Conservation (phyloP, 768 basidiomycete genomes). For the Leccinum variicolor region DNA sequence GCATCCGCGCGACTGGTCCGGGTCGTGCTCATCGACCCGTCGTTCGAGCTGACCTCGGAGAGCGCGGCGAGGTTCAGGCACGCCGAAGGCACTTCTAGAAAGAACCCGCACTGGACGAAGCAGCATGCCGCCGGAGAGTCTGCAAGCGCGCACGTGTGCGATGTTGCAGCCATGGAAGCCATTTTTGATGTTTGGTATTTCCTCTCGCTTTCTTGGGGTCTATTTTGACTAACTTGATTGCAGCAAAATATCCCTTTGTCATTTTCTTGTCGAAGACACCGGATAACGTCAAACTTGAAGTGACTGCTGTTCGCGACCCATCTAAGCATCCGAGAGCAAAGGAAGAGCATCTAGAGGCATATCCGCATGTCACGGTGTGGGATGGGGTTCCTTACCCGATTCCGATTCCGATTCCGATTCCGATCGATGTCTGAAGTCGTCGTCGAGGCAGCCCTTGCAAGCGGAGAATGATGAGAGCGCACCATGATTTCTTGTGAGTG, state of each 20-base stretch:
- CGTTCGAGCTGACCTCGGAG: neutral
- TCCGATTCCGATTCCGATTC: no score
- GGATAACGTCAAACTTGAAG: slow-evolving; percentile 4
- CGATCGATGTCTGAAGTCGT: slow-evolving; percentile 9
- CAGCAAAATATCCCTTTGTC: slow-evolving; percentile 23
- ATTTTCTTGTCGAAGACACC: slow-evolving; percentile 1
- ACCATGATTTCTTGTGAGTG: neutral
- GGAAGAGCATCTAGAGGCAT: neutral
- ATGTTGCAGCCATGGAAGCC: slow-evolving; percentile 2
- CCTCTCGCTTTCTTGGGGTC: neutral
- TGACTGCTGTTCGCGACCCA: slow-evolving; percentile 15
- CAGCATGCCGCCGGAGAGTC: slow-evolving; percentile 3
- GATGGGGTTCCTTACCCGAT: slow-evolving; percentile 12
- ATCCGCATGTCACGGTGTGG: slow-evolving; percentile 1
- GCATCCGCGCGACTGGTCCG: slow-evolving; percentile 2
- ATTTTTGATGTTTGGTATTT: slow-evolving; percentile 11
- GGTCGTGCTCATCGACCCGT: slow-evolving; percentile 19
- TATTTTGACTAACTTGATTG: no score
- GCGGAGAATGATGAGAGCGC: neutral
- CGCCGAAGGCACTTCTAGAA: neutral
- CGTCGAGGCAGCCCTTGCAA: neutral
- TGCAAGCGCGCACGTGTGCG: neutral
- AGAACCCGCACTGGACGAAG: neutral
- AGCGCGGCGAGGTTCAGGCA: neutral
- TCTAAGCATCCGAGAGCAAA: neutral